These are phyloP conservation scores for Irpex lacteus DNA, from an alignment of 1,284 basidiomycete genomes.

Conservation along the genomic window DNA sequence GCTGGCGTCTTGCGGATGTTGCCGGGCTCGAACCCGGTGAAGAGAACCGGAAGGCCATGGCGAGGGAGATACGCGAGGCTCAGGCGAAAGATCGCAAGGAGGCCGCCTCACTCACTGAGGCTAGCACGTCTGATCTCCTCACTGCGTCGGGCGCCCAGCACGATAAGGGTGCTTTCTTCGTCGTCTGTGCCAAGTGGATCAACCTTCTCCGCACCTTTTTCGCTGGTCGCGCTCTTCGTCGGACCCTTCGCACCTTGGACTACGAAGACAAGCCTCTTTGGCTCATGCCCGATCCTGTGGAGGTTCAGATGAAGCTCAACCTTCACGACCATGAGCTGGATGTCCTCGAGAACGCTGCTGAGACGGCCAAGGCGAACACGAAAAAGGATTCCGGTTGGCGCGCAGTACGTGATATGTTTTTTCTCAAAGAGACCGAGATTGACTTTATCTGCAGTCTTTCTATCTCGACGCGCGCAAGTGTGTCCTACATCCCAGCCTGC, in stretches of 20 bases:
- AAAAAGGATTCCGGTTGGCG: no score
- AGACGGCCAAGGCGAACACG: no score
- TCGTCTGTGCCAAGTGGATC: neutral
- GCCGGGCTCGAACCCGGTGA: no score
- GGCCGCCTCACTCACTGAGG: no score
- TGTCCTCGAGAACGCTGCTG: neutral
- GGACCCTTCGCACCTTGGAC: conserved; percentile 3
- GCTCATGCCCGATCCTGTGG: neutral
- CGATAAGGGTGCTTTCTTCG: no score
- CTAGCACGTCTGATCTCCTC: no score
- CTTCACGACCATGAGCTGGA: neutral
- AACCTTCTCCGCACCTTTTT: neutral
- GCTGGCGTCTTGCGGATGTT: no score
- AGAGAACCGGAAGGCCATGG: no score
- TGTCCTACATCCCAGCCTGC: neutral
- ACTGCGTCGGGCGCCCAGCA: no score
- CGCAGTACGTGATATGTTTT: no score
- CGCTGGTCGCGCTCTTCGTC: conserved; percentile 1
- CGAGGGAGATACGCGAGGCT: no score
- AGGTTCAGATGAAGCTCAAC: neutral
- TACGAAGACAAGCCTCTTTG: conserved; percentile 4
- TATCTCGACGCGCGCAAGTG: neutral
- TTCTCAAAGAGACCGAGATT: neutral
- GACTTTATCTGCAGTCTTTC: neutral
- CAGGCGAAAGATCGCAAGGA: no score